Conservation (phyloP, 148 eudicot genomes). For the Rhododendron kiyosumense region DNA sequence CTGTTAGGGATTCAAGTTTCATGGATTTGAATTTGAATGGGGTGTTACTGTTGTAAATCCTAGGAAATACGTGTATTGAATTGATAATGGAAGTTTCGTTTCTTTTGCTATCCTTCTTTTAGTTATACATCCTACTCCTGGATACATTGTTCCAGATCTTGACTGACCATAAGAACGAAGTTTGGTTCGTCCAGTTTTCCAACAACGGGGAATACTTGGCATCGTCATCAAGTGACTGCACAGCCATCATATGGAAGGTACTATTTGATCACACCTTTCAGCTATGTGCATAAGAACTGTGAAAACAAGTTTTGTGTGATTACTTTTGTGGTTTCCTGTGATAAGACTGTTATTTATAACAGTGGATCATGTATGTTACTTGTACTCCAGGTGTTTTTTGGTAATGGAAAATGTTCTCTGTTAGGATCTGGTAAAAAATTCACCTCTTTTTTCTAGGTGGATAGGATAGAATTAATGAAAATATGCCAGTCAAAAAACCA, state of each 20-base stretch:
- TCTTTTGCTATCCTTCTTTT: background rate
- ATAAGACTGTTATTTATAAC: background rate
- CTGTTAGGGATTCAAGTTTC: background rate
- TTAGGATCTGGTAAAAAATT: background rate
- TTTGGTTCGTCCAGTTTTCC: constrained; percentile 95
- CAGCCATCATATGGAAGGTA: constrained; percentile 98
- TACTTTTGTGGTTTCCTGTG: background rate
- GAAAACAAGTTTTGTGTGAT: background rate
- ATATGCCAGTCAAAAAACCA: background rate
- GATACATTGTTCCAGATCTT: constrained; percentile 50
- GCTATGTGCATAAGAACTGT: constrained; percentile 3
- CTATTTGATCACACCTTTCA: background rate
- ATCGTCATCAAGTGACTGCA: constrained; percentile 82
- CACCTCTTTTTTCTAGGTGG: background rate
- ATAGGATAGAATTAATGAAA: background rate
- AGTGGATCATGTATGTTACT: background rate
- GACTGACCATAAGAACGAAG: constrained; percentile 77
- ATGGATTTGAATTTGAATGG: background rate
- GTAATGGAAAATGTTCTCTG: background rate
- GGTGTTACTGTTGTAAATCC: background rate
- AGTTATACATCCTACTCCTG: background rate
- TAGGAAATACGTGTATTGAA: background rate
- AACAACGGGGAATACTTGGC: constrained; percentile 79
- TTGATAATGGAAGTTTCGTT: background rate
- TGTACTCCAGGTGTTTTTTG: background rate